A percentile compares a stretch with the other conserved stretches of the same genome.
These are phyloP conservation scores for Neobulgaria alba DNA, from an alignment of 2,329 filamentous ascomycete species.

Conservation along the genomic window DNA sequence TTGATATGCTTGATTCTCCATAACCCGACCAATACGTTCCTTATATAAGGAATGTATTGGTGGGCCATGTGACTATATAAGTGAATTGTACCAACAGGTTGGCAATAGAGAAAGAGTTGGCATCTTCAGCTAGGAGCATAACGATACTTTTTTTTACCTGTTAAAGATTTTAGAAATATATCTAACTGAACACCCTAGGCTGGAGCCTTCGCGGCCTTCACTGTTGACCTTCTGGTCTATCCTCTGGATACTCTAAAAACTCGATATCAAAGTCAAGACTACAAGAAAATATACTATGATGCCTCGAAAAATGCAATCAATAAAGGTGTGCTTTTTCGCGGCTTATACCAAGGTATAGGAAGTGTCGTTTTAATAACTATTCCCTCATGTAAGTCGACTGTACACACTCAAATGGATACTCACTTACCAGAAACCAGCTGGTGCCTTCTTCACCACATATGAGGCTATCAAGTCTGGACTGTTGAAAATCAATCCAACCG, in stretches of 20 bases:
- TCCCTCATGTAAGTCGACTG: constrained; percentile 58
- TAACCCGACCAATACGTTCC: too few relatives aligned
- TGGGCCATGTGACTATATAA: too few relatives aligned
- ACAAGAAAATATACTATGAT: constrained; percentile 56
- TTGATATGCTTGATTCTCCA: too few relatives aligned
- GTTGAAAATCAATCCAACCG: constrained; percentile 38
- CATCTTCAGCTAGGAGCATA: too few relatives aligned
- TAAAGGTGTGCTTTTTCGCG: constrained; percentile 52
- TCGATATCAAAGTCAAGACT: constrained; percentile 70
- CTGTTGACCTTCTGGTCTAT: constrained; percentile 68
- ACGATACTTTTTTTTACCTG: background rate
- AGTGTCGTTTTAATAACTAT: constrained; percentile 78
- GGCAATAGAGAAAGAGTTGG: too few relatives aligned
- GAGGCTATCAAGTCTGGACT: constrained; percentile 65
- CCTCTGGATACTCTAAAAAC: constrained; percentile 89
- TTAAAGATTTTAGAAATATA: background rate
- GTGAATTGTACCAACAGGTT: too few relatives aligned
- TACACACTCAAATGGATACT: too few relatives aligned
- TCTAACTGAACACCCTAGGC: constrained; percentile 44
- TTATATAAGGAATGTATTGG: too few relatives aligned
- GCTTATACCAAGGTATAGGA: constrained; percentile 80
- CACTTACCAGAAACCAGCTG: constrained; percentile 44
- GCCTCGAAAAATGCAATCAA: constrained; percentile 45
- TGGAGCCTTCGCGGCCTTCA: constrained; percentile 76
- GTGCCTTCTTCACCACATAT: constrained; percentile 85